Base-by-base conservation (phyloP, 768 basidiomycete species). In the Sporobolomyces phaffii region DNA sequence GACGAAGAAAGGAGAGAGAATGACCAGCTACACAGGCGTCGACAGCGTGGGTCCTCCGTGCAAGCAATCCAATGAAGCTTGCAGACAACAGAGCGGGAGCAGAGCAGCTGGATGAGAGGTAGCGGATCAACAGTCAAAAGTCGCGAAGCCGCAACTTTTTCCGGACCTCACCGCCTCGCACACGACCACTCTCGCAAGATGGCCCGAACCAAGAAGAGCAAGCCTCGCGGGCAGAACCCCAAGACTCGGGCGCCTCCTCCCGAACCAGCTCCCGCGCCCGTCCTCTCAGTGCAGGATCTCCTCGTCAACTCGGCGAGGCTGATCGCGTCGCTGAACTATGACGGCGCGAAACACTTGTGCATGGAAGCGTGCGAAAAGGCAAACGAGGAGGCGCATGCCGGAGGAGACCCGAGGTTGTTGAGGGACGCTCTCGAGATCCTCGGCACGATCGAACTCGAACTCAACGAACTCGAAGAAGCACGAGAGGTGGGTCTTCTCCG, bases 401-500 rank as follows among this genome's bases (percentile, higher is more conserved):
- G 36, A 14, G 49, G 41, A 20, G 56, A 59, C 48, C 44, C 57
- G 60, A 47, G 48, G 48, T 59, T 68, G 61, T 57, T 65, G 6
- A 63, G 56, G 44, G 71, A 64, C 29, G 56, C 64, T 17, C 38
- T 71, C 24, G 75, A 75, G 59, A 60, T 74, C 33, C 52, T 73
- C 24, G 75, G 73, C 4, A 69, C 70, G 9, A 58, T 68, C 60
- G 69, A 70, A 45, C 70, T 75, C 24, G 75, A 75, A 64, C 41
- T 69, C n/a, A 64, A 60, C 6, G 64, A 73, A 36, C 33, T 70
- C 18, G 72, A 70, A 6, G 54, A 62, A 29, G 73, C 75, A 2
- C 61, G 62, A 44, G 63, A 72, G 53, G 75, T 74, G 59, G 59
- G 75, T 59, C n/a, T 13, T 24, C 2, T 22, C 26, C 38, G 53